Evolutionary conservation across 441 rosid genomes (phyloP).

Genomic region (Erodium trifolium): DNA sequence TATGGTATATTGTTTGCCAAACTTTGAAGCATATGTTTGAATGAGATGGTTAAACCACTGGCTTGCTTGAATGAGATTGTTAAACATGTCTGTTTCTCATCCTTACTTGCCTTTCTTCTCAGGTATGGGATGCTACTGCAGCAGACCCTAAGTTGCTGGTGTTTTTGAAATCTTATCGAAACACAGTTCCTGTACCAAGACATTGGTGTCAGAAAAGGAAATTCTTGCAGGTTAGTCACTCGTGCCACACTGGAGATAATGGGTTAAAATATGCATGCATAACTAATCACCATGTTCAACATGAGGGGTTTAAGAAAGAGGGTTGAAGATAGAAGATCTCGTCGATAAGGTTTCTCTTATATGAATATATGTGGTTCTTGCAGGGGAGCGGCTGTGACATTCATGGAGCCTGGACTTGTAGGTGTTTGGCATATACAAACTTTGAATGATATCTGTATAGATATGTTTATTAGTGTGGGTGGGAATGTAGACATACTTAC

Average conservation of each 20-base stretch:
- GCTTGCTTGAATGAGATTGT: too few relatives aligned
- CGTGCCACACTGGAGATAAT: constrained; percentile 18
- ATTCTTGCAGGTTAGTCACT: constrained; percentile 84
- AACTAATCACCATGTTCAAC: constrained; percentile 36
- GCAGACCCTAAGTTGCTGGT: constrained; percentile 95
- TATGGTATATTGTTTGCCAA: neutral
- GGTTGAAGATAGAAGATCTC: constrained; percentile 41
- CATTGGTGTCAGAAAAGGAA: constrained; percentile 99
- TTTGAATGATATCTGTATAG: constrained; percentile 34
- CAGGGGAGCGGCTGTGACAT: constrained; percentile 88
- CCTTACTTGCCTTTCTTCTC: constrained; percentile 10
- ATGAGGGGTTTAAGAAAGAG: constrained; percentile 39
- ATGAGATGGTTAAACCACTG: neutral
- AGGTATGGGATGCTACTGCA: constrained; percentile 99
- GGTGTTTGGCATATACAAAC: constrained; percentile 65
- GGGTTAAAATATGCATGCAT: constrained; percentile 34
- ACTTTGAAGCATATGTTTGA: neutral
- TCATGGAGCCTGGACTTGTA: constrained; percentile 94
- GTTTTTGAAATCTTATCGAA: constrained; percentile 81
- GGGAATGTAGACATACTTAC: constrained; percentile 30
- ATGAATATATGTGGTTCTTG: constrained; percentile 97
- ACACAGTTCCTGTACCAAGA: constrained; percentile 95
- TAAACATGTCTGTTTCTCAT: neutral
- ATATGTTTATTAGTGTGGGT: constrained; percentile 32
- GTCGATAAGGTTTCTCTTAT: constrained; percentile 88